These are phyloP conservation scores for Nyssa sinensis DNA, from an alignment of 148 eudicot genomes.

Conservation along the genomic window DNA sequence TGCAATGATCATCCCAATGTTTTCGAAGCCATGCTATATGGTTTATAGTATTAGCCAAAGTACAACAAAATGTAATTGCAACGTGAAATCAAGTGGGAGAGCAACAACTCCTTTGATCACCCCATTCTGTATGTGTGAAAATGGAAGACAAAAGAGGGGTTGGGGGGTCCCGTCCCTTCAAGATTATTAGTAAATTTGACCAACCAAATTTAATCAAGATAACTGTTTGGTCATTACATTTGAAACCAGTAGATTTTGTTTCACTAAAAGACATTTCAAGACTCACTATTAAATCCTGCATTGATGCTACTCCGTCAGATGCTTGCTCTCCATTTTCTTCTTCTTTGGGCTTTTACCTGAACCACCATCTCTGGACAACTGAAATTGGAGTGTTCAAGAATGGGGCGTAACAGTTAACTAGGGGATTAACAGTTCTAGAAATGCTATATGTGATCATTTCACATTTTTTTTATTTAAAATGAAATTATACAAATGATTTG, in stretches of 20 bases:
- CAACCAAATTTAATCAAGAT: not conserved
- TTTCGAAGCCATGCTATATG: too few species aligned
- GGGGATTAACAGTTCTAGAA: constrained; percentile 49
- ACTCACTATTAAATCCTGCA: not conserved
- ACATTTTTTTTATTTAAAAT: too few species aligned
- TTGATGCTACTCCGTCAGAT: not conserved
- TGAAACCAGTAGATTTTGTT: not conserved
- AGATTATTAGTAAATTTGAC: not conserved
- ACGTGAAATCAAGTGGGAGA: not conserved
- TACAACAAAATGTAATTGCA: not conserved
- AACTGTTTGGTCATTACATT: not conserved
- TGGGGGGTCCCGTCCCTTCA: too few species aligned
- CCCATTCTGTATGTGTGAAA: not conserved
- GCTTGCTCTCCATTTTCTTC: not conserved
- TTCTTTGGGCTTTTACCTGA: constrained; percentile 32
- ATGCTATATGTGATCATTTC: too few species aligned
- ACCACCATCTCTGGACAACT: constrained; percentile 71
- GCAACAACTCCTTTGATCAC: not conserved
- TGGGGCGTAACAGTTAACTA: constrained; percentile 63
- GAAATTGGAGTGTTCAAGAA: constrained; percentile 62
- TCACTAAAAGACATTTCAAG: not conserved
- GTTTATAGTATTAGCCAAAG: not conserved
- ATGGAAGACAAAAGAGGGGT: not conserved
- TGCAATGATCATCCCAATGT: too few species aligned
- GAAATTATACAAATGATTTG: too few species aligned